Percentiles rank a stretch among this genome's conserved stretches.
Conservation (phyloP, 805 yeast genomes). For the Lipomyces orientalis region DNA sequence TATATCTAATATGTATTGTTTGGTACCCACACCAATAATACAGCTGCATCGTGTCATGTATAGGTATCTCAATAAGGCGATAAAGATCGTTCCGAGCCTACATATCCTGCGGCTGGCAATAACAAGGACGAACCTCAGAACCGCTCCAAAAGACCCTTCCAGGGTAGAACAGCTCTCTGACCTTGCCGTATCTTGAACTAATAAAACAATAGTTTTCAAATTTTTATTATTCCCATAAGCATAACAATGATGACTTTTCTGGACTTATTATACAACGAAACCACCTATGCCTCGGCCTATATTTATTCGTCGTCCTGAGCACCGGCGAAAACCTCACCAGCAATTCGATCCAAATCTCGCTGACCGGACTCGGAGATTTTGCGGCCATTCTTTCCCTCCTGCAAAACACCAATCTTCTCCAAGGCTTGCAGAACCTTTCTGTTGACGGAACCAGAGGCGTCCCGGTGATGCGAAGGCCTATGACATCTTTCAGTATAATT, state of each 20-base stretch:
- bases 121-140: not conserved
- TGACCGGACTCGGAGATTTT: slow-evolving; percentile 99
- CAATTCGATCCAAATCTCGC: slow-evolving; percentile 97
- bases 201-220: slow-evolving; percentile 20
- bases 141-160: not conserved
- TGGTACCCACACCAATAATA: too few species aligned
- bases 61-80: too few species aligned
- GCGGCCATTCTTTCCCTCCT: slow-evolving; percentile 98
- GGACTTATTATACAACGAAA: slow-evolving; percentile 2
- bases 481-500: not conserved
- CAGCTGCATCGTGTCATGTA: too few species aligned
- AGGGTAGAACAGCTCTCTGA: not conserved
- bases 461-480: slow-evolving; percentile 93
- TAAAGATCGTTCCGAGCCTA: not conserved
- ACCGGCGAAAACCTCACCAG: slow-evolving; percentile 38
- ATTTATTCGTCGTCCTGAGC: slow-evolving; percentile 33
- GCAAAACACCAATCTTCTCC: slow-evolving; percentile 97
- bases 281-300: slow-evolving; percentile 1
- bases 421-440: slow-evolving; percentile 97
- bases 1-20: not conserved
- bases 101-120: not conserved
- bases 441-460: slow-evolving; percentile 99
- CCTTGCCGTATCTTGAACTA: not conserved
- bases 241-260: slow-evolving; percentile 20
- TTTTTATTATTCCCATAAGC: slow-evolving; percentile 25